Base-by-base conservation (phyloP, 2,329 filamentous ascomycete genomes). In the Colletotrichum gloeosporioides region DNA sequence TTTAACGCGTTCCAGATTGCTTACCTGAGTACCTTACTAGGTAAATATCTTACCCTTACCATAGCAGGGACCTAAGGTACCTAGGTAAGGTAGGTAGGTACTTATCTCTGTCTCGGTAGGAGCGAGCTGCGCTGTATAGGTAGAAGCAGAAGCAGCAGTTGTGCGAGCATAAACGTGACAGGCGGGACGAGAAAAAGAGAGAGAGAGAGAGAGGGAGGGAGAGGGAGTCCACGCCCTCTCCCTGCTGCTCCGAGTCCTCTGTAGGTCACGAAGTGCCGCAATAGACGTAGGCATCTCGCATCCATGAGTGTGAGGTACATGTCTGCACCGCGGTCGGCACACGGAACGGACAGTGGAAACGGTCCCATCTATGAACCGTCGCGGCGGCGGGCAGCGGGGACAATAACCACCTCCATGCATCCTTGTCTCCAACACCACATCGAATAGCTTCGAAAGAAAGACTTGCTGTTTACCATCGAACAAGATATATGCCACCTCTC, bases 381-480 rank as follows among this genome's bases (percentile, higher is more conserved):
- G 61, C 61, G 68, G 68, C 72, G 72, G 71, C 44, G 70, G 59
- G 59, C 59, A 44, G 68, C 72, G 61, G 72, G 49, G 71, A 32
- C 59, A 27, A 22, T 67, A 44, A 59, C n/a, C 13, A 44, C 36
- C 59, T 22, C n/a, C 18, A 53, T 22, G 12, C 8, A 53, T n/a
- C n/a, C 44, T 53, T 22, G n/a, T 53, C 10, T 53, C 39, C 39
- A 49, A 49, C 39, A 49, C 39, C 39, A n/a, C 39, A n/a, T n/a
- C 39, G 9, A 49, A n/a, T n/a, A 49, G 18, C 9, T n/a, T n/a
- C 9, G 5, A 49, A 49, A 5, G 39, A n/a, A 18, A n/a, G 39
- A 49, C 39, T 49, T 49, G 39, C 18, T 49, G 18, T n/a, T n/a
- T 49, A 49, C 39, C 39, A n/a, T n/a, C 39, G 39, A 49, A n/a